A percentile compares a stretch with the other conserved stretches of the same genome.
Conservation (phyloP, 2,329 filamentous ascomycete genomes). For the Colletotrichum sp. region DNA sequence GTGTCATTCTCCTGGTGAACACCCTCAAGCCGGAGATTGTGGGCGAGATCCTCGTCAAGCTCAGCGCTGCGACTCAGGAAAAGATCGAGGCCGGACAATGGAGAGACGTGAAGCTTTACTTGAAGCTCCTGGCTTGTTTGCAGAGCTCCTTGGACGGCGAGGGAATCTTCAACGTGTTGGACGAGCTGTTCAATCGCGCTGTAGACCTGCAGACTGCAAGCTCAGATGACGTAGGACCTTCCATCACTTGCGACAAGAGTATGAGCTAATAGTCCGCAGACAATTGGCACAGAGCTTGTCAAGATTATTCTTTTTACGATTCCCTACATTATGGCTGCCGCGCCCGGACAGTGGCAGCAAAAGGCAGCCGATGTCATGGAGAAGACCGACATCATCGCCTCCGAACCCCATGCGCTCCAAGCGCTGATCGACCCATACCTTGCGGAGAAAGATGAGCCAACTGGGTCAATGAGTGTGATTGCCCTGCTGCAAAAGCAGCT, state of each 20-base stretch:
- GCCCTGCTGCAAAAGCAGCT: slow-evolving; percentile 86
- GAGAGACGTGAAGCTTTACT: slow-evolving; percentile 87
- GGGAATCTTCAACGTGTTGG: slow-evolving; percentile 82
- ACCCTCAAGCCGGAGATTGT: slow-evolving; percentile 77
- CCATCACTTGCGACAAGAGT: background rate
- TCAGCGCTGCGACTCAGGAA: slow-evolving; percentile 66
- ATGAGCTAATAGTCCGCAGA: slow-evolving; percentile 41
- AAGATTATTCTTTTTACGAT: slow-evolving; percentile 96
- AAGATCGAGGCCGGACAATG: slow-evolving; percentile 78
- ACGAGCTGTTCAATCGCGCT: slow-evolving; percentile 91
- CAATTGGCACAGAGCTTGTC: slow-evolving; percentile 82
- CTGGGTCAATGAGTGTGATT: slow-evolving; percentile 72
- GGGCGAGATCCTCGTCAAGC: slow-evolving; percentile 70
- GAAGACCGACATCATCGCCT: slow-evolving; percentile 94
- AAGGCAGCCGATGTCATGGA: slow-evolving; percentile 83
- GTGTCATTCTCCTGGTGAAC: slow-evolving; percentile 82
- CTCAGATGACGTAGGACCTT: slow-evolving; percentile 82
- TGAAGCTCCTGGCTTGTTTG: slow-evolving; percentile 89
- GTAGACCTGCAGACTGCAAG: slow-evolving; percentile 92
- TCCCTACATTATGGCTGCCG: slow-evolving; percentile 83
- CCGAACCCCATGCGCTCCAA: slow-evolving; percentile 85
- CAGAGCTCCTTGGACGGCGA: slow-evolving; percentile 82
- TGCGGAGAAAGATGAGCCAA: slow-evolving; percentile 66
- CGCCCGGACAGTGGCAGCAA: slow-evolving; percentile 71
- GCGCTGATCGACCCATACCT: slow-evolving; percentile 86